Evolutionary conservation across 2,329 filamentous ascomycete species (phyloP).

Genomic region (Emergomyces africanus): DNA sequence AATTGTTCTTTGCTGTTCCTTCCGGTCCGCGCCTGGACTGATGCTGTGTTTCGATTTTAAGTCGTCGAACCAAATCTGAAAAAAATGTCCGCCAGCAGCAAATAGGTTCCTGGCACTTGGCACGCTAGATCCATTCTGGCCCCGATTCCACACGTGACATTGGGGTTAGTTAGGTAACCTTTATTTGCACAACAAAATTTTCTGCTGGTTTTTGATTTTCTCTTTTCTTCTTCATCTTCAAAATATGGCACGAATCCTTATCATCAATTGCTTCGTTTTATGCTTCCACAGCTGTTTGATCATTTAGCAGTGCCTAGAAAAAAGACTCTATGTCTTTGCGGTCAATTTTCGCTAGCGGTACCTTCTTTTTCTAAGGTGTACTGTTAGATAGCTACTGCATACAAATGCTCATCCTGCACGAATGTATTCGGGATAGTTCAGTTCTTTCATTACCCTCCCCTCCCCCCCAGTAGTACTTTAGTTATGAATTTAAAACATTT

Average conservation of each 20-base stretch:
- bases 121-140: slow-evolving; percentile 14
- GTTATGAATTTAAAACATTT: neutral
- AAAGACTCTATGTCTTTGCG: slow-evolving; percentile 42
- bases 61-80: neutral
- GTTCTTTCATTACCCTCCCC: neutral
- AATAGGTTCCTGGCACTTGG: slow-evolving; percentile 5
- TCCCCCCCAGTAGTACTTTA: neutral
- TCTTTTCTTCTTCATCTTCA: slow-evolving; percentile 21
- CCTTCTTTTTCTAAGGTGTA: slow-evolving; percentile 68
- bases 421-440: neutral
- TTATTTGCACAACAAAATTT: slow-evolving; percentile 7
- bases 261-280: slow-evolving; percentile 64
- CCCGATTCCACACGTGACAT: slow-evolving; percentile 14
- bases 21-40: neutral
- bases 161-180: neutral
- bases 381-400: slow-evolving; percentile 95
- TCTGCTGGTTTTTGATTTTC: slow-evolving; percentile 20
- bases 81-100: slow-evolving; percentile 1
- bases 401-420: slow-evolving; percentile 40
- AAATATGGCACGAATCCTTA: slow-evolving; percentile 75
- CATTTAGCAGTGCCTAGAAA: slow-evolving; percentile 86
- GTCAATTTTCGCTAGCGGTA: slow-evolving; percentile 98
- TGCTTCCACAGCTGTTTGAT: slow-evolving; percentile 64
- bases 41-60: neutral
- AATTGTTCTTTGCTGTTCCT: neutral